phyloP scores from a whole-genome alignment of 2,329 filamentous ascomycete genomes.

The Penicillium rolfsii region DNA sequence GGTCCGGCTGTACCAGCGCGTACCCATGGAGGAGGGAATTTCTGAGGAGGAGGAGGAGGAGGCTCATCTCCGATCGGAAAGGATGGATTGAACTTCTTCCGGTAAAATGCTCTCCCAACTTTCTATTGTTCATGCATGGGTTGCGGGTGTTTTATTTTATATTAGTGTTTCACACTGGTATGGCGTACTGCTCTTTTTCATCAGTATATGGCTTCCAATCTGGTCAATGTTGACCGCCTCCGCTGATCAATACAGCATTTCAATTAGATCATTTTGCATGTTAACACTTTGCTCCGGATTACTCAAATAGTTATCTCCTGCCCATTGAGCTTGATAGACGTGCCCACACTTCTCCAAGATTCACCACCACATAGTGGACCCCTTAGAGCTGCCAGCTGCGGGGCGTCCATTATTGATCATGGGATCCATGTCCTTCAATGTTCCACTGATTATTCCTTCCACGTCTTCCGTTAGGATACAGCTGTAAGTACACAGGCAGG shows the following conservation, averaged over 20 bases:
- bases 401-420: background rate
- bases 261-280: background rate
- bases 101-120: background rate
- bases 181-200: conserved; percentile 8
- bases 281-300: background rate
- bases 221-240: background rate
- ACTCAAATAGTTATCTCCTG: background rate
- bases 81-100: conserved; percentile 15
- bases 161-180: conserved; percentile 10
- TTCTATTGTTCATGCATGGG: conserved; percentile 11
- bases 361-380: background rate
- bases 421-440: background rate
- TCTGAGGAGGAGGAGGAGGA: conserved; percentile 14
- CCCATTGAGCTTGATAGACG: background rate
- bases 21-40: conserved; percentile 16
- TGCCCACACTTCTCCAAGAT: background rate
- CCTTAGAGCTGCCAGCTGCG: background rate
- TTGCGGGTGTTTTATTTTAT: conserved; percentile 14
- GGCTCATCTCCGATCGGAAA: conserved; percentile 15
- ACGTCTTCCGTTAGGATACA: background rate
- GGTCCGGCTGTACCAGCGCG: conserved; percentile 28
- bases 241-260: background rate
- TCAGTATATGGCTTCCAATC: conserved; percentile 14
- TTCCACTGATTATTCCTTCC: conserved; percentile 2
- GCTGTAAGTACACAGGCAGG: background rate